phyloP scores from a whole-genome alignment of 352 stramenopile species.

The Thalassiosira livingstoniorum region DNA sequence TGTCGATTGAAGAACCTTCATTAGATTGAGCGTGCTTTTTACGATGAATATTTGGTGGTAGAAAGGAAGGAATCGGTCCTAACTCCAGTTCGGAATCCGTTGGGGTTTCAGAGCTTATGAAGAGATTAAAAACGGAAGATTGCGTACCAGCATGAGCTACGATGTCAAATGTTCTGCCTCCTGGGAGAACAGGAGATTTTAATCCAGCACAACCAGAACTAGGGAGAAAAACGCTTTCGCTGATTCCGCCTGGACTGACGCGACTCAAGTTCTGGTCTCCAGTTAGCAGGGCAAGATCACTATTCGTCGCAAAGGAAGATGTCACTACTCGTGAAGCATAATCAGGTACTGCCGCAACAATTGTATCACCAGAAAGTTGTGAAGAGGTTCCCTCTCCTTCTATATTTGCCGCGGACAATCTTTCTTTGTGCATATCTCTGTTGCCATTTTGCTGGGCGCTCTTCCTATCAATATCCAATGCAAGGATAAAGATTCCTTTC shows the following conservation, averaged over 20 bases:
- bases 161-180: slow-evolving; percentile 79
- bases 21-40: slow-evolving; percentile 9
- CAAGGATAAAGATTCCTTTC: slow-evolving; percentile 72
- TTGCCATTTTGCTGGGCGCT: not conserved
- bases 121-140: slow-evolving; percentile 60
- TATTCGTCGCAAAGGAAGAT: slow-evolving; percentile 3
- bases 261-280: slow-evolving; percentile 3
- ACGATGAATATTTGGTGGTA: slow-evolving; percentile 27
- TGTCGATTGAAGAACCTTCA: slow-evolving; percentile 29
- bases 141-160: slow-evolving; percentile 25
- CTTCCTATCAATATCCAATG: slow-evolving; percentile 63
- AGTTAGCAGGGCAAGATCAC: not conserved
- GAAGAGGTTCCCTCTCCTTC: slow-evolving; percentile 25
- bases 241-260: slow-evolving; percentile 69
- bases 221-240: slow-evolving; percentile 70
- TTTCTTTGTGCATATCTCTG: not conserved
- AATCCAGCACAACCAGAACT: slow-evolving; percentile 50
- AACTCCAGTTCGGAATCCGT: slow-evolving; percentile 76
- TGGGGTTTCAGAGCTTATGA: slow-evolving; percentile 76
- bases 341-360: slow-evolving; percentile 70
- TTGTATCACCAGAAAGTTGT: slow-evolving; percentile 49
- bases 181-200: slow-evolving; percentile 63
- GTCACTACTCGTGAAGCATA: slow-evolving; percentile 45
- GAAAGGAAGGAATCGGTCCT: slow-evolving; percentile 68
- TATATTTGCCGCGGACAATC: slow-evolving; percentile 29